Evolutionary conservation across 2,329 filamentous ascomycete species (phyloP).

Genomic region (Penicillium glabrum): DNA sequence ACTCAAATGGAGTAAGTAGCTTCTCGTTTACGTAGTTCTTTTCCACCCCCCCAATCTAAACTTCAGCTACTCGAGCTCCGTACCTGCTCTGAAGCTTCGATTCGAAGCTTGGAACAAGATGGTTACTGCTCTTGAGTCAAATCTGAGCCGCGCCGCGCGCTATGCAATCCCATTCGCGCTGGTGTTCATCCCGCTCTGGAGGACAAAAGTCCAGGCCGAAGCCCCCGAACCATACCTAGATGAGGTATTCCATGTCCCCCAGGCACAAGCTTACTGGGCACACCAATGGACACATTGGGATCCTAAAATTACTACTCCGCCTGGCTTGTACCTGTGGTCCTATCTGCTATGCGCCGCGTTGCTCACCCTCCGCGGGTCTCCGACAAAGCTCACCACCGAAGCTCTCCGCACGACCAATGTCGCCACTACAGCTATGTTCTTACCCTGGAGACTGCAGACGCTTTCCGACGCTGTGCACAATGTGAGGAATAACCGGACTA

Average conservation of each 20-base stretch:
- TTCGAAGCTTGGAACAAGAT: slow-evolving; percentile 21
- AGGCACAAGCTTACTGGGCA: slow-evolving; percentile 83
- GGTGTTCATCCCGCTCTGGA: slow-evolving; percentile 41
- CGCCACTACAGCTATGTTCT: slow-evolving; percentile 32
- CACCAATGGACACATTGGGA: slow-evolving; percentile 80
- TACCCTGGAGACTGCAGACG: slow-evolving; percentile 55
- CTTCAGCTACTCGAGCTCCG: neutral
- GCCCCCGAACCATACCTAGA: slow-evolving; percentile 61
- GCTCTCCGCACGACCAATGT: slow-evolving; percentile 41
- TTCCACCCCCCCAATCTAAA: slow-evolving; percentile 1
- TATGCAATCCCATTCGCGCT: slow-evolving; percentile 38
- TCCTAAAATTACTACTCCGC: slow-evolving; percentile 94
- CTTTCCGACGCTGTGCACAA: slow-evolving; percentile 50
- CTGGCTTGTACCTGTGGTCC: slow-evolving; percentile 67
- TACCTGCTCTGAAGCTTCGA: neutral
- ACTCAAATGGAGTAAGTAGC: slow-evolving; percentile 4
- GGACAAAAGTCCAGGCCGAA: slow-evolving; percentile 45
- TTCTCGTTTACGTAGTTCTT: slow-evolving; percentile 9
- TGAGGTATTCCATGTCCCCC: slow-evolving; percentile 69
- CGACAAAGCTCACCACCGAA: slow-evolving; percentile 33
- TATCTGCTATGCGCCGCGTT: slow-evolving; percentile 45
- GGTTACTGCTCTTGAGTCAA: slow-evolving; percentile 31
- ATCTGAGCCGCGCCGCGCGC: slow-evolving; percentile 35
- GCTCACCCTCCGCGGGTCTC: slow-evolving; percentile 26
- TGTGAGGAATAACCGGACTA: slow-evolving; percentile 28